Evolutionary conservation across 2,329 filamentous ascomycete genomes (phyloP), one percentile per base, ranked within the genome.

Genomic region (Pseudogymnoascus sp.): DNA sequence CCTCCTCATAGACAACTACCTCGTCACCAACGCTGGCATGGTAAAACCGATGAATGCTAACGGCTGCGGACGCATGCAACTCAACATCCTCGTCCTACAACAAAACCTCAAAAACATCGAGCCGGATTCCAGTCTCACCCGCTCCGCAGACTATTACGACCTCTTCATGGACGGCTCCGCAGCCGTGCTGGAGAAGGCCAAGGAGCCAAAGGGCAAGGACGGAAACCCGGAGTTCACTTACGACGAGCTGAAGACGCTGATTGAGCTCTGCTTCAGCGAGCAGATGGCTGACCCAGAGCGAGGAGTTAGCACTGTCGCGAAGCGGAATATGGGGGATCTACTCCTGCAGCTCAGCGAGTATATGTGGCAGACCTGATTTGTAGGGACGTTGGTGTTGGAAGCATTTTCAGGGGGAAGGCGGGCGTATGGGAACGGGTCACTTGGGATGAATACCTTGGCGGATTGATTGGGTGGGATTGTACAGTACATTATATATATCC

Each of bases 71-170:
- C 85, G 92, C 39, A 92, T 99, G 85, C 88, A 92, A 74, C 85
- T 97, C 71, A 96, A 99, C 74, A 91, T 97, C 60, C 82, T 97
- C 23, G 95, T 99, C 42, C 80, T 99, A 61, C 93, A 97, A 76
- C 95, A 99, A 74, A 97, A 96, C 71, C 84, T 99, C 63, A 96
- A 96, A 78, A 96, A 96, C 68, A 87, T 99, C 62, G 91, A 95
- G 75, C 80, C 84, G 1, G 83, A 83, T 7, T 87, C 90, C 2
- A 81, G 83, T 64, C 79, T 93, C 29, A 79, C 80, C 3, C 78
- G 84, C 37, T 84, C 87, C 0, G 82, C 84, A 18, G 81, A 83
- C 64, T 93, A 89, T 76, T 93, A 86, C 71, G 81, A 82, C 18
- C 74, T 93, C 39, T 91, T 90, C 70, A 82, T 82, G 47, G 76